These are phyloP conservation scores for Calonectria pauciramosa DNA, from an alignment of 2,329 filamentous ascomycete species.

Conservation along the genomic window DNA sequence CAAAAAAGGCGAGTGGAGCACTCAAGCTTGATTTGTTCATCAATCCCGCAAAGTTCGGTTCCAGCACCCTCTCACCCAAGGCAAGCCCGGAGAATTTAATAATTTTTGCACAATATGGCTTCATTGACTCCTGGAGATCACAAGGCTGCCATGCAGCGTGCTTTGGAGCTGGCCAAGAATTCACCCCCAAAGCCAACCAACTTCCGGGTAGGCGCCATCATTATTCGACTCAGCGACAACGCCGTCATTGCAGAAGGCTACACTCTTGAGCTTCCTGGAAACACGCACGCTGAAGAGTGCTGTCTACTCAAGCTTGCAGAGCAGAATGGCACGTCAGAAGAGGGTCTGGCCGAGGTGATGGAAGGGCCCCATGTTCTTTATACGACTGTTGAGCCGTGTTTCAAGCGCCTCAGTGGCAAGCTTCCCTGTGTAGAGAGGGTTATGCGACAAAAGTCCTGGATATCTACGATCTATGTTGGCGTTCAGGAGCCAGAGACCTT, in stretches of 20 bases:
- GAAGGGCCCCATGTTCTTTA: constrained; percentile 71
- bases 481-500: constrained; percentile 93
- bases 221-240: constrained; percentile 72
- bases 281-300: constrained; percentile 97
- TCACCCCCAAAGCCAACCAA: constrained; percentile 92
- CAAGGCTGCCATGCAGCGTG: constrained; percentile 72
- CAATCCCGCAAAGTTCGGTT: not conserved
- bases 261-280: constrained; percentile 90
- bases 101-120: constrained; percentile 35
- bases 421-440: constrained; percentile 85
- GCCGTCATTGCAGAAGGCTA: constrained; percentile 84
- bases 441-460: constrained; percentile 70
- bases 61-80: not conserved
- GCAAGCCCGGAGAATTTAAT: not conserved
- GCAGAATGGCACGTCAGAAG: constrained; percentile 64
- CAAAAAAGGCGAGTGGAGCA: not conserved
- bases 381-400: constrained; percentile 93
- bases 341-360: constrained; percentile 62
- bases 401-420: constrained; percentile 80
- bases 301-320: constrained; percentile 82
- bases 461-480: constrained; percentile 87
- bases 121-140: constrained; percentile 56
- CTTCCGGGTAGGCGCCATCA: constrained; percentile 93
- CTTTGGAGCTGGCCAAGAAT: constrained; percentile 80
- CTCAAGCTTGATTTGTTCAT: not conserved